Evolutionary conservation across 2,329 filamentous ascomycete genomes (phyloP).

Genomic region (Phyllachora maydis): DNA sequence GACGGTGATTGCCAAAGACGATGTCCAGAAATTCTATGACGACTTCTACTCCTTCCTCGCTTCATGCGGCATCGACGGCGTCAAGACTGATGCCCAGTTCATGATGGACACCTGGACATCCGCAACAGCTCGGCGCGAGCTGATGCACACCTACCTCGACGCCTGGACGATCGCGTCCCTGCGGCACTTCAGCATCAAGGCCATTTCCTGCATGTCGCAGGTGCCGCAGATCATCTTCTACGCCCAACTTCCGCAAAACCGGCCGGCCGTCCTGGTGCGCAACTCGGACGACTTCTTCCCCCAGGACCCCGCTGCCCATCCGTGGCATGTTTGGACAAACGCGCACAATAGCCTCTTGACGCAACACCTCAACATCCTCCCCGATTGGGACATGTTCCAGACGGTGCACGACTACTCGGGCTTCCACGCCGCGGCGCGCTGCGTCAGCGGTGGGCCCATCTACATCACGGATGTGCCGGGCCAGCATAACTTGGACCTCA

Average conservation of each 20-base stretch:
- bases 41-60: conserved; percentile 80
- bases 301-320: conserved; percentile 55
- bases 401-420: conserved; percentile 46
- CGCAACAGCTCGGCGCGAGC: conserved; percentile 45
- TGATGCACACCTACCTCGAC: conserved; percentile 63
- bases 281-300: conserved; percentile 93
- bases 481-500: conserved; percentile 53
- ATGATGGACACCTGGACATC: conserved; percentile 58
- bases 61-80: conserved; percentile 55
- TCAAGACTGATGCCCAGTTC: conserved; percentile 89
- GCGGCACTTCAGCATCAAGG: conserved; percentile 54
- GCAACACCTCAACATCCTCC: conserved; percentile 67
- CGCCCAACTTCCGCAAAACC: conserved; percentile 58
- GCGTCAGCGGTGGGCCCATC: conserved; percentile 76
- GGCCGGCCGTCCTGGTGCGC: conserved; percentile 52
- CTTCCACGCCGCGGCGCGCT: conserved; percentile 80
- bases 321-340: conserved; percentile 92
- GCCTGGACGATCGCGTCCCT: conserved; percentile 66
- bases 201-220: conserved; percentile 91
- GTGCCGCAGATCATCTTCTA: conserved; percentile 73
- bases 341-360: conserved; percentile 74
- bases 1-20: conserved; percentile 51
- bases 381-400: conserved; percentile 63
- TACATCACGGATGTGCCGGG: conserved; percentile 88
- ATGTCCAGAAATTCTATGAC: conserved; percentile 59